phyloP scores from a whole-genome alignment of 2,329 filamentous ascomycete species.

The Stromatinia cepivora region DNA sequence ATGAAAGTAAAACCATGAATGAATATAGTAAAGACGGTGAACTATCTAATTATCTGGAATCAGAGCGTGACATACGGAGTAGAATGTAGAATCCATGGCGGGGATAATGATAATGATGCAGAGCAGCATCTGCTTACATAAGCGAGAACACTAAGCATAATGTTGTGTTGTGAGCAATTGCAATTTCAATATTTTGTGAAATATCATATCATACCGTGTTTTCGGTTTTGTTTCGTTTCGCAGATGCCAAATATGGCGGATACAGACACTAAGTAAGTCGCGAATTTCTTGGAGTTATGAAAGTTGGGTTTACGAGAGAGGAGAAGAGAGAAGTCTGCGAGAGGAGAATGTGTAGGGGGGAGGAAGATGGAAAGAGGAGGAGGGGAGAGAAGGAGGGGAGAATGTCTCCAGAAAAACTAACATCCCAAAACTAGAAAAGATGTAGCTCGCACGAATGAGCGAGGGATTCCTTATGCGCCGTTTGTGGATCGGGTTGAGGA shows the following conservation, averaged over 20 bases:
- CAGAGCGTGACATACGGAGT: not conserved
- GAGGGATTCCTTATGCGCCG: slow-evolving; percentile 79
- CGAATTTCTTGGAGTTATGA: not conserved
- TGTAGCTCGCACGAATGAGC: slow-evolving; percentile 67
- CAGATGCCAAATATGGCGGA: slow-evolving; percentile 35
- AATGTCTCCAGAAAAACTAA: slow-evolving; percentile 24
- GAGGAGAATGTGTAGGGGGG: too few relatives aligned
- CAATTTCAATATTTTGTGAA: slow-evolving; percentile 10
- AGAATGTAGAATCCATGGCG: not conserved
- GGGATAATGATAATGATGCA: slow-evolving; percentile 1
- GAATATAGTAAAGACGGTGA: not conserved
- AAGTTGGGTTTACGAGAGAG: too few relatives aligned
- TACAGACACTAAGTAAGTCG: slow-evolving; percentile 34
- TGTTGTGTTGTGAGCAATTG: slow-evolving; percentile 12
- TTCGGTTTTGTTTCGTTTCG: not conserved
- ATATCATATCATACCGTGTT: not conserved
- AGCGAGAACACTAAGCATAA: slow-evolving; percentile 11
- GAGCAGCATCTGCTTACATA: slow-evolving; percentile 1
- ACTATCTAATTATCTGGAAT: too few relatives aligned
- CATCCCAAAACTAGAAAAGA: slow-evolving; percentile 2
- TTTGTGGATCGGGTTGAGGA: slow-evolving; percentile 89
- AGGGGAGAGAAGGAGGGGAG: not conserved
- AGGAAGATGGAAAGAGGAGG: too few relatives aligned
- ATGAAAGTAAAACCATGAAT: not conserved
- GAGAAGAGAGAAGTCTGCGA: not conserved